Percentiles rank a stretch among this genome's conserved stretches.
Conservation (phyloP, 2,329 filamentous ascomycete genomes). For the Aschersonia sp. region DNA sequence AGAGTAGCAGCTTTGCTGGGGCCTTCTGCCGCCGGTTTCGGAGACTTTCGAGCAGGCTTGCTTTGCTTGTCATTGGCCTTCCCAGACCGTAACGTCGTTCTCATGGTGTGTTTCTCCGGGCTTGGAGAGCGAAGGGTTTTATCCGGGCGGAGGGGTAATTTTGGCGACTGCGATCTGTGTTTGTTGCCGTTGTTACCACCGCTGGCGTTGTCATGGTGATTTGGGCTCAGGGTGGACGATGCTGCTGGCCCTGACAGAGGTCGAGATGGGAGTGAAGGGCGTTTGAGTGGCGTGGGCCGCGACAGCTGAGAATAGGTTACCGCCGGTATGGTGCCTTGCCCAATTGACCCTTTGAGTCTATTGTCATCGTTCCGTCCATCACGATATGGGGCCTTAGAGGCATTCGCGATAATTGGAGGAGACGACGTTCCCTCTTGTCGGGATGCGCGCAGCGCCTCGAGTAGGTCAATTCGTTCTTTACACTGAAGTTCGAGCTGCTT, state of each 20-base stretch:
- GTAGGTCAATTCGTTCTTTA: constrained; percentile 79
- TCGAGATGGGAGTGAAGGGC: constrained; percentile 40
- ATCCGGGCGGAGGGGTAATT: constrained; percentile 18
- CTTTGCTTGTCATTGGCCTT: constrained; percentile 27
- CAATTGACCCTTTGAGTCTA: constrained; percentile 48
- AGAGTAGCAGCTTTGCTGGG: constrained; percentile 50
- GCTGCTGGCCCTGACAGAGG: constrained; percentile 34
- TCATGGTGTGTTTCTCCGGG: constrained; percentile 46
- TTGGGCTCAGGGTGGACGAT: constrained; percentile 14
- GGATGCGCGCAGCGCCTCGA: constrained; percentile 66
- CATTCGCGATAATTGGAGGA: background rate
- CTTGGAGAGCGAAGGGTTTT: constrained; percentile 33
- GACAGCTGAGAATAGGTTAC: constrained; percentile 70
- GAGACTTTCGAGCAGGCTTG: constrained; percentile 24
- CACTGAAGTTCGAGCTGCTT: constrained; percentile 78
- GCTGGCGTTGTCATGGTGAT: constrained; percentile 8
- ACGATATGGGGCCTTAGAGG: background rate
- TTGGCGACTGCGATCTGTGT: constrained; percentile 17
- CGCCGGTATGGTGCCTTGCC: constrained; percentile 67
- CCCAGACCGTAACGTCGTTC: constrained; percentile 41
- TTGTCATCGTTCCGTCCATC: constrained; percentile 6
- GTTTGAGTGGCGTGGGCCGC: constrained; percentile 44
- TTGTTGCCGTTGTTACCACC: constrained; percentile 6
- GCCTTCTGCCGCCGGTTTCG: constrained; percentile 31
- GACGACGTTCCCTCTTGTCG: constrained; percentile 23